A percentile compares a stretch with the other conserved stretches of the same genome.
phyloP scores from a whole-genome alignment of 1,284 basidiomycete species.

The Ceratobasidium sp. region DNA sequence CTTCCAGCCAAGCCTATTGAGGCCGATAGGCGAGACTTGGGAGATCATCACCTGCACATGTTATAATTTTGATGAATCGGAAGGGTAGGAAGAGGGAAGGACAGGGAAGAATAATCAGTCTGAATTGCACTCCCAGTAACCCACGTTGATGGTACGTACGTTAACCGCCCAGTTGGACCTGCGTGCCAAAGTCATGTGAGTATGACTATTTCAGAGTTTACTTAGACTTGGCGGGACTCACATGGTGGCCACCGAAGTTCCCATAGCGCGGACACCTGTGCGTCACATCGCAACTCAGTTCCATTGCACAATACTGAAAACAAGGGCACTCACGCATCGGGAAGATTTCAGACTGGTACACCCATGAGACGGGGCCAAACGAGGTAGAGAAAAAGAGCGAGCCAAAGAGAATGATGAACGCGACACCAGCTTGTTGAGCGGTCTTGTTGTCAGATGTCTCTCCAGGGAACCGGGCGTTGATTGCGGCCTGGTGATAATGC shows the following conservation, averaged over 20 bases:
- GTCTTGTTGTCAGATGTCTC: slow-evolving; percentile 25
- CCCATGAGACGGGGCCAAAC: slow-evolving; percentile 45
- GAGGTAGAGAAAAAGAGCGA: slow-evolving; percentile 36
- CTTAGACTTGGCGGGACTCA: slow-evolving; percentile 1
- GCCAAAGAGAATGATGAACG: slow-evolving; percentile 38
- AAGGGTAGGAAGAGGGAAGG: slow-evolving; percentile 41
- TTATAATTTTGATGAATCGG: not conserved
- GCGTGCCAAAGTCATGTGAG: not conserved
- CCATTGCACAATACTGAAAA: not conserved
- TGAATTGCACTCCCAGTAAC: not conserved
- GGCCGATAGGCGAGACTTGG: slow-evolving; percentile 45
- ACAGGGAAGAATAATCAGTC: not conserved
- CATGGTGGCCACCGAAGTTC: slow-evolving; percentile 45
- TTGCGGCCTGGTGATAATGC: slow-evolving; percentile 20
- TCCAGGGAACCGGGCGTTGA: slow-evolving; percentile 33
- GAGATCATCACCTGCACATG: slow-evolving; percentile 35
- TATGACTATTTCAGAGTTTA: not conserved
- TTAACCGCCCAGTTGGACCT: slow-evolving; percentile 44
- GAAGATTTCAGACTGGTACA: slow-evolving; percentile 50
- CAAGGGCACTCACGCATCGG: slow-evolving; percentile 44
- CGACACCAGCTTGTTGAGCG: slow-evolving; percentile 30
- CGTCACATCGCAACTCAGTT: not conserved
- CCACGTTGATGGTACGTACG: slow-evolving; percentile 35
- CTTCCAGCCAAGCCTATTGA: slow-evolving; percentile 42
- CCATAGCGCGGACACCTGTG: slow-evolving; percentile 44